Percentiles rank a stretch among this genome's conserved stretches.
Evolutionary conservation across 108 stramenopile genomes (phyloP).

Genomic region (Pseudonitzschia pungens): DNA sequence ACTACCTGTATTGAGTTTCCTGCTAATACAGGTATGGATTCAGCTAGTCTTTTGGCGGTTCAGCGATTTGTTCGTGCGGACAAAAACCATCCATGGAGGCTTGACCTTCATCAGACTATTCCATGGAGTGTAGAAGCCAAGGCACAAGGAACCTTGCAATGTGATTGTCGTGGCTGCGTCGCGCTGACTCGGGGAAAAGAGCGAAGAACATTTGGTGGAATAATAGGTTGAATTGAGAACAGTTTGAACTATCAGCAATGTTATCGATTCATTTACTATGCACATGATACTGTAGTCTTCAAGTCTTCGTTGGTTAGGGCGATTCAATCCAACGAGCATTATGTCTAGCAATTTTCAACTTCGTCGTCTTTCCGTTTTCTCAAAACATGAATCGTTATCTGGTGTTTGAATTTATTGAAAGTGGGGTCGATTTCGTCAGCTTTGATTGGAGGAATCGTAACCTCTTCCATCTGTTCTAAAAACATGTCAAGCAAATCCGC

Average conservation of each 20-base stretch:
- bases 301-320: no score
- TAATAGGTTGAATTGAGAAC: conserved; percentile 41
- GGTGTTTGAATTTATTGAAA: conserved; percentile 50
- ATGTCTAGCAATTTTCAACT: background rate
- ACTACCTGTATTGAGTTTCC: conserved; percentile 77
- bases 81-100: conserved; percentile 54
- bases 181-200: conserved; percentile 62
- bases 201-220: conserved; percentile 61
- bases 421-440: conserved; percentile 55
- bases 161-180: conserved; percentile 81
- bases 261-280: no score
- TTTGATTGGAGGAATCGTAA: conserved; percentile 34
- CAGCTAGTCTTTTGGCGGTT: conserved; percentile 58
- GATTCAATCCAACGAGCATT: background rate
- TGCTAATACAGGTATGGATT: conserved; percentile 45
- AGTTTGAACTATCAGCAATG: no score
- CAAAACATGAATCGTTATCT: conserved; percentile 55
- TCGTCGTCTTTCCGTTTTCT: background rate
- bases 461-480: conserved; percentile 47
- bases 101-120: conserved; percentile 77
- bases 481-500: conserved; percentile 50
- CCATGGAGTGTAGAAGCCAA: conserved; percentile 67
- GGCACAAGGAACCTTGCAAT: conserved; percentile 72
- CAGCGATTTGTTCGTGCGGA: conserved; percentile 58
- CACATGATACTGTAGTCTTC: background rate